Percentiles rank a stretch among this genome's conserved stretches.
Conservation (phyloP, 495 filamentous ascomycete species). For the Bacidia rubella region DNA sequence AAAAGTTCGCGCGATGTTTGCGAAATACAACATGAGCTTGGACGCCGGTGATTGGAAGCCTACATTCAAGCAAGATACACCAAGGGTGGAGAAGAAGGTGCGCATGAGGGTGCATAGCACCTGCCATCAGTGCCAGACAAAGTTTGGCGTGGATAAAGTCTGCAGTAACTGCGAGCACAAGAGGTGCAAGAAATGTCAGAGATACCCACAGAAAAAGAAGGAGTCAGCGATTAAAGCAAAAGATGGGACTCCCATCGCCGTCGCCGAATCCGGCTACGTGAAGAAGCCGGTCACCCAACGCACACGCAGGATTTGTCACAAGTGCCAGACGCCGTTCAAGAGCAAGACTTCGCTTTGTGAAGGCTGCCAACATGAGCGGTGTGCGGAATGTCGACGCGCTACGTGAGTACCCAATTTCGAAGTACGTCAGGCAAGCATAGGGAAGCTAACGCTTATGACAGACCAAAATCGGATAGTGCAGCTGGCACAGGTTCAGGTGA, state of each 20-base stretch:
- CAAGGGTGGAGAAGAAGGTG: constrained; percentile 76
- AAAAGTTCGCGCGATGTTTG: constrained; percentile 55
- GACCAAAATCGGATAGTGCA: constrained; percentile 57
- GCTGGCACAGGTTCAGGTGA: constrained; percentile 70
- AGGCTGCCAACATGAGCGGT: constrained; percentile 61
- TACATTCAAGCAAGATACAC: constrained; percentile 39
- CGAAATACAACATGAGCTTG: constrained; percentile 59
- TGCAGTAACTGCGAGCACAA: constrained; percentile 63
- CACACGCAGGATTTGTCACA: constrained; percentile 64
- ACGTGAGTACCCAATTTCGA: constrained; percentile 44
- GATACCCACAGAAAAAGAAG: constrained; percentile 48
- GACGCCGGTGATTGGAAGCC: constrained; percentile 56
- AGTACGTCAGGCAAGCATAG: background rate
- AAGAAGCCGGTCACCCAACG: constrained; percentile 39
- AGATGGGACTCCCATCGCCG: constrained; percentile 10
- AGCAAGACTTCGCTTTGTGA: constrained; percentile 47
- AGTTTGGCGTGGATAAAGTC: constrained; percentile 54
- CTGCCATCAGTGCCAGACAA: constrained; percentile 65
- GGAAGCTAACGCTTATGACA: constrained; percentile 21
- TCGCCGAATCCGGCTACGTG: constrained; percentile 8
- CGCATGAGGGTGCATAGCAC: constrained; percentile 80
- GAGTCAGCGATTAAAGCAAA: constrained; percentile 24
- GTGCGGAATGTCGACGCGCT: constrained; percentile 68
- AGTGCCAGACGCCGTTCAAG: constrained; percentile 52
- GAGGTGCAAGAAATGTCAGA: constrained; percentile 64